A percentile compares a stretch with the other conserved stretches of the same genome.
phyloP scores from a whole-genome alignment of 768 basidiomycete species.

The Phylloporus rhodoxanthus region DNA sequence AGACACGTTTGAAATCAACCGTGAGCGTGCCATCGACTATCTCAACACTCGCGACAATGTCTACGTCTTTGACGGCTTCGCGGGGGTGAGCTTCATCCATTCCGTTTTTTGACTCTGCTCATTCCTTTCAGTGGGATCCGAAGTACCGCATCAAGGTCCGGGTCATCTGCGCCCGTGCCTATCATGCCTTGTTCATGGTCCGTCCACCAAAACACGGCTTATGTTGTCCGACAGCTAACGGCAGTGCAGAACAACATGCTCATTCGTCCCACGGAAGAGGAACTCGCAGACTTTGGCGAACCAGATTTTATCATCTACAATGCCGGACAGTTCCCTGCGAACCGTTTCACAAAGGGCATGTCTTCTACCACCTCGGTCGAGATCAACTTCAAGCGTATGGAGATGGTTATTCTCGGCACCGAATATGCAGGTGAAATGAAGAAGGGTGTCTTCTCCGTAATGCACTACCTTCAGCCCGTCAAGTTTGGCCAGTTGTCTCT shows the following conservation, averaged over 20 bases:
- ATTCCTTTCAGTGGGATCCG: constrained; percentile 76
- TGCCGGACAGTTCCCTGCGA: constrained; percentile 99
- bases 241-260: constrained; percentile 89
- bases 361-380: constrained; percentile 97
- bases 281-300: constrained; percentile 90
- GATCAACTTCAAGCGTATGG: constrained; percentile 99
- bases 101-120: neutral
- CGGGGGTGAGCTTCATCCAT: constrained; percentile 53
- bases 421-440: constrained; percentile 99
- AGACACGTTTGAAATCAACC: constrained; percentile 99
- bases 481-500: constrained; percentile 97
- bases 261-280: constrained; percentile 93
- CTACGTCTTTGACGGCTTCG: constrained; percentile 94
- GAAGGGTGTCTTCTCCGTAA: constrained; percentile 99
- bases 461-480: constrained; percentile 99
- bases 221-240: constrained; percentile 6
- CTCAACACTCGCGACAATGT: constrained; percentile 98
- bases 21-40: constrained; percentile 98
- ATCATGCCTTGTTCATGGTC: constrained; percentile 98
- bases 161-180: constrained; percentile 96
- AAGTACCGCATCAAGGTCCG: constrained; percentile 99
- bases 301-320: constrained; percentile 99
- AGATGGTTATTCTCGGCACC: constrained; percentile 99
- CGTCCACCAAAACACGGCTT: constrained; percentile 24
- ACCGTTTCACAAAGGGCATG: constrained; percentile 99